Base-by-base conservation (phyloP, 441 rosid genomes). In the Croton setiger region DNA sequence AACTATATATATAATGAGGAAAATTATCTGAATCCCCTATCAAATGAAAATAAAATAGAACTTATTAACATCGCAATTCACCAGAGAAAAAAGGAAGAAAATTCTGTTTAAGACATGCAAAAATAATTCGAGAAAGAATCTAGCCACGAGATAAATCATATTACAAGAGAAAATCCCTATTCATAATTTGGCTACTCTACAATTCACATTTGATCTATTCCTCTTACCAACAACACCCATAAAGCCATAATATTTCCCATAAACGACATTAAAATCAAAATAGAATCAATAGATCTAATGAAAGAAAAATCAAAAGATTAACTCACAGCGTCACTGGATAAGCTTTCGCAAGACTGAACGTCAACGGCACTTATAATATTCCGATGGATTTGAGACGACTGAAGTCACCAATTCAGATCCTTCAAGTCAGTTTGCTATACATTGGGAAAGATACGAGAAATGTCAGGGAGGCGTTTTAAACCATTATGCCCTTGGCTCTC, bases 21-120 rank as follows among this genome's bases (percentile, higher is more conserved):
- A 53, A 53, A 37, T 47, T 36, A 37, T 33, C 60, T 21, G 51
- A 70, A 52, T 54, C 35, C 59, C 73, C 74, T 53, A 70, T 15
- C 61, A 61, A 49, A 51, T 36, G 20, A 43, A 44, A 33, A 37
- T 21, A 48, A 43, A 31, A 33, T 20, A 56, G 14, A 21, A 37
- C 37, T 55, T 43, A 35, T 36, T 53, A 66, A 37, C 36, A 7
- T 53, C 10, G 31, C 36, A 31, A 43, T 27, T 27, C 2, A 63
- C 20, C 47, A 3, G 13, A 36, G 23, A 48, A 9, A 39, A 55
- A 55, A 13, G 14, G 21, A 20, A 20, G 2, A 21, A 3, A 15
- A 33, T 3, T 15, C 35, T 10, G 21, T 15, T 27, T 0, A 15
- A 59, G 36, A 0, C 63, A 59, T 9, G 56, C 21, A 52, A 52